Evolutionary conservation across 176 grass and related monocot species (phyloP).

Genomic region (Elymus sibiricus): DNA sequence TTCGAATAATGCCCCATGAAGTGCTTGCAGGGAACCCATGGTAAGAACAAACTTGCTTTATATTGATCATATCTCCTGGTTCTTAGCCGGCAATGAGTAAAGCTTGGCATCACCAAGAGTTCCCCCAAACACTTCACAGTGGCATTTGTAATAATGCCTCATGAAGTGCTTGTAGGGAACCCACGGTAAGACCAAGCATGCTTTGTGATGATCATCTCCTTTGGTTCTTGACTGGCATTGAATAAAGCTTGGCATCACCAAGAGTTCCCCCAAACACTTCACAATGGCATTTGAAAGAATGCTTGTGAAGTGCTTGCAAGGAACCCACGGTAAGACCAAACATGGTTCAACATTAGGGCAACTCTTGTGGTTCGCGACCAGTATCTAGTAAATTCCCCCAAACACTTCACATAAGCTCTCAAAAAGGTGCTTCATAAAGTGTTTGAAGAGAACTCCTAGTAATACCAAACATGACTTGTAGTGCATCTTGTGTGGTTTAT

Average conservation of each 20-base stretch:
- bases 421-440: neutral
- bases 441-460: neutral
- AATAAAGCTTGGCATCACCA: neutral
- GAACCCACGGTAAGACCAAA: conserved; percentile 29
- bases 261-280: conserved; percentile 34
- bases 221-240: neutral
- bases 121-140: neutral
- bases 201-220: neutral
- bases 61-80: neutral
- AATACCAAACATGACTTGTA: neutral
- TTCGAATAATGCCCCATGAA: neutral
- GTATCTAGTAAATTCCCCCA: conserved; percentile 34
- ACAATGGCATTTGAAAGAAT: neutral
- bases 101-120: neutral
- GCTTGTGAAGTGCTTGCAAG: conserved; percentile 37
- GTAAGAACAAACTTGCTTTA: neutral
- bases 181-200: neutral
- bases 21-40: neutral
- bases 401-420: conserved; percentile 41
- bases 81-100: neutral
- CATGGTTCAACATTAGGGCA: neutral
- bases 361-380: neutral
- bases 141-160: neutral
- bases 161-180: neutral
- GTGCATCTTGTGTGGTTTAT: neutral